Evolutionary conservation across 2,329 filamentous ascomycete species (phyloP).

Genomic region (Cadophora sp.): DNA sequence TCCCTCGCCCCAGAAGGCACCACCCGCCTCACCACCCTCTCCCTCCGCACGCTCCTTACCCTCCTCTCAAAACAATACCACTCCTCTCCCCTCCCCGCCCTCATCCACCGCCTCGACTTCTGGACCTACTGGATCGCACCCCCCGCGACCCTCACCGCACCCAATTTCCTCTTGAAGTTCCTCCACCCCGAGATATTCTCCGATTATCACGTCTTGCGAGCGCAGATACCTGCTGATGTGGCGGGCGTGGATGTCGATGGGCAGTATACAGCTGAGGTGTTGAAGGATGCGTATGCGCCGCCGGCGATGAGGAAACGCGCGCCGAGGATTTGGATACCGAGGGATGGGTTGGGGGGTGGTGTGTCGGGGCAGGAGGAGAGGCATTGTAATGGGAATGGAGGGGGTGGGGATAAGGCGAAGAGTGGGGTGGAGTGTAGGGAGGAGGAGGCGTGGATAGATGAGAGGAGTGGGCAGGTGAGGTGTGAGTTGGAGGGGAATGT

Average conservation of each 20-base stretch:
- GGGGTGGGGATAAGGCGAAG: slow-evolving; percentile 44
- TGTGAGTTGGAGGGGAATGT: slow-evolving; percentile 33
- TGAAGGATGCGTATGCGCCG: slow-evolving; percentile 60
- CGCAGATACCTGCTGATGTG: slow-evolving; percentile 54
- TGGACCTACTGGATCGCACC: slow-evolving; percentile 40
- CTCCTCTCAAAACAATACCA: slow-evolving; percentile 24
- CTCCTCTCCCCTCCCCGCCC: slow-evolving; percentile 25
- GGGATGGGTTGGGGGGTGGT: slow-evolving; percentile 55
- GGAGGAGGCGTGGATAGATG: slow-evolving; percentile 62
- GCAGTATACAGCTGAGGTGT: slow-evolving; percentile 51
- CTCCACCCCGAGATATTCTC: slow-evolving; percentile 65
- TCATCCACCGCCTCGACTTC: slow-evolving; percentile 33
- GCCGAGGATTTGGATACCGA: slow-evolving; percentile 67
- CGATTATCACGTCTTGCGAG: slow-evolving; percentile 59
- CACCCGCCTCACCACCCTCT: slow-evolving; percentile 29
- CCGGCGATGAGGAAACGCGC: slow-evolving; percentile 61
- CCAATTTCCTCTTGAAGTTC: slow-evolving; percentile 55
- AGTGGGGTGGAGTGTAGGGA: slow-evolving; percentile 64
- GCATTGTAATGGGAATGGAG: slow-evolving; percentile 57
- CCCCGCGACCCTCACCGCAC: slow-evolving; percentile 47
- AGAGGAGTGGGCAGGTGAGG: slow-evolving; percentile 28
- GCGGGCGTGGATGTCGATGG: slow-evolving; percentile 52
- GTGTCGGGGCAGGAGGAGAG: slow-evolving; percentile 62
- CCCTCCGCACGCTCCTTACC: slow-evolving; percentile 20
- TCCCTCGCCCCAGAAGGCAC: slow-evolving; percentile 31